phyloP scores from a whole-genome alignment of 2,329 filamentous ascomycete genomes.

The Macrophomina pseudophaseolina region DNA sequence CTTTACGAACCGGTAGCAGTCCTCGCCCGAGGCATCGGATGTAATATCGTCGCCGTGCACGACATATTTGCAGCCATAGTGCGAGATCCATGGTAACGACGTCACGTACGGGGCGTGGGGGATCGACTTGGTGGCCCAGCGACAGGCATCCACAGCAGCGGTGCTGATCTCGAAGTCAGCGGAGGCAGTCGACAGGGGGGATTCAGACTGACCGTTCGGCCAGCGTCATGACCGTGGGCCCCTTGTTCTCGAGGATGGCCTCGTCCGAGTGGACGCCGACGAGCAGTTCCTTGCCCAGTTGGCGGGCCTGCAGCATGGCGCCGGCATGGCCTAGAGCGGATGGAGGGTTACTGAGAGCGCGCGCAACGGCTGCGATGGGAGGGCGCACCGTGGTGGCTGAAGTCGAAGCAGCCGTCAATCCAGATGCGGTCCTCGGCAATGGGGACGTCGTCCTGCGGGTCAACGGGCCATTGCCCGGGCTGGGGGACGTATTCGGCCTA shows the following conservation, averaged over 20 bases:
- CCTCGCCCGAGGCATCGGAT: slow-evolving; percentile 88
- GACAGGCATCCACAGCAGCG: slow-evolving; percentile 89
- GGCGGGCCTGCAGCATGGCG: slow-evolving; percentile 93
- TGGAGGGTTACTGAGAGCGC: slow-evolving; percentile 11
- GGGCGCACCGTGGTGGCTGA: slow-evolving; percentile 85
- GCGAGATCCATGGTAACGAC: slow-evolving; percentile 87
- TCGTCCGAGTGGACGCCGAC: slow-evolving; percentile 96
- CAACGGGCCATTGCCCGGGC: slow-evolving; percentile 67
- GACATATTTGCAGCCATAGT: slow-evolving; percentile 94
- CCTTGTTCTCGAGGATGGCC: slow-evolving; percentile 94
- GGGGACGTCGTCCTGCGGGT: slow-evolving; percentile 64
- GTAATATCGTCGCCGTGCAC: slow-evolving; percentile 98
- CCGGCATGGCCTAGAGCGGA: slow-evolving; percentile 79
- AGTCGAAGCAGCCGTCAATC: slow-evolving; percentile 99
- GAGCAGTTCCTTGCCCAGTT: slow-evolving; percentile 84
- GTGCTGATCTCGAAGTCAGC: slow-evolving; percentile 59
- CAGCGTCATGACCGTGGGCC: slow-evolving; percentile 94
- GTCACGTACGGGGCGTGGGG: slow-evolving; percentile 93
- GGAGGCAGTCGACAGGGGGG: slow-evolving; percentile 27
- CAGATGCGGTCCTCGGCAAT: slow-evolving; percentile 78
- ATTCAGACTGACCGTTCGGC: slow-evolving; percentile 71
- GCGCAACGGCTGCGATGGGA: not conserved
- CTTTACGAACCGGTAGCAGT: slow-evolving; percentile 98
- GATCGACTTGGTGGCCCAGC: slow-evolving; percentile 87
- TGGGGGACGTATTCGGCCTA: slow-evolving; percentile 52